Evolutionary conservation across 768 basidiomycete genomes (phyloP).

Genomic region (Multifurca ochricompacta): DNA sequence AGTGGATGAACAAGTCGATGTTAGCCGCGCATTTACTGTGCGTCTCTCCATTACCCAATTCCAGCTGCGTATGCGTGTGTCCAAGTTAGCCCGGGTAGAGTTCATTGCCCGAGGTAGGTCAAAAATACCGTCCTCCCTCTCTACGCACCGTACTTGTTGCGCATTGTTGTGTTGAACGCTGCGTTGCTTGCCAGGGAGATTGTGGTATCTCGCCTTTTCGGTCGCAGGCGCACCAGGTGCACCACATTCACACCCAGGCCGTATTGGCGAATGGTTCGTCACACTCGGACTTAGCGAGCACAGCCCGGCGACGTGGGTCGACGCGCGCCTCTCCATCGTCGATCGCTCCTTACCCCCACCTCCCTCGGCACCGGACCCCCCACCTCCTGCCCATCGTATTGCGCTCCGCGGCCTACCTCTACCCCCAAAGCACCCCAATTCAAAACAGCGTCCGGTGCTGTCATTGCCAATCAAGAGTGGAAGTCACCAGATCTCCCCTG

Average conservation of each 20-base stretch:
- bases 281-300: conserved; percentile 13
- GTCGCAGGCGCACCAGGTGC: not conserved
- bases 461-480: conserved; percentile 8
- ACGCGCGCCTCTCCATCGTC: conserved; percentile 5
- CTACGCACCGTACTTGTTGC: not conserved
- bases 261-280: conserved; percentile 15
- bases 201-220: conserved; percentile 16
- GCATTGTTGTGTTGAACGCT: not conserved
- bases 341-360: not conserved
- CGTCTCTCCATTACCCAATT: conserved; percentile 48
- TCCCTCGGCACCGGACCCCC: not conserved
- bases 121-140: not conserved
- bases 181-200: conserved; percentile 1
- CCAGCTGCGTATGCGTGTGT: conserved; percentile 64
- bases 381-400: not conserved
- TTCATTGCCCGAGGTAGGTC: conserved; percentile 53
- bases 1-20: conserved; percentile 43
- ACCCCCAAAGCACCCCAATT: conserved; percentile 2
- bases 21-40: conserved; percentile 48
- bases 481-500: not conserved
- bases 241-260: not conserved
- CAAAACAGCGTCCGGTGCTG: not conserved
- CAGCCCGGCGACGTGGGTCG: conserved; percentile 13
- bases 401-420: not conserved
- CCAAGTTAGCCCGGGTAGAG: conserved; percentile 46